phyloP scores from a whole-genome alignment of 495 filamentous ascomycete genomes.

The Letharia columbiana region DNA sequence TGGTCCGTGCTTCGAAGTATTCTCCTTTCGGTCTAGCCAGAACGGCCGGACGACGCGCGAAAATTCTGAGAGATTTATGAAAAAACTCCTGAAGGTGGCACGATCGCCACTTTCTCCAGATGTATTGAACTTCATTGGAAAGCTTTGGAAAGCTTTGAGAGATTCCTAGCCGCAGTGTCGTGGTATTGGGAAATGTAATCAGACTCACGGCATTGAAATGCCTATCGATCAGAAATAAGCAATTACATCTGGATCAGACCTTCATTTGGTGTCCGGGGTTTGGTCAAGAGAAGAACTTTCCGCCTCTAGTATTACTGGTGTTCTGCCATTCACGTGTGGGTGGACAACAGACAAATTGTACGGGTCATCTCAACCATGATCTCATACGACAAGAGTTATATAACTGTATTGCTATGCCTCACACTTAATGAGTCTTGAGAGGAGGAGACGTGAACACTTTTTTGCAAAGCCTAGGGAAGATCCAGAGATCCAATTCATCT shows the following conservation, averaged over 20 bases:
- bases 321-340: background rate
- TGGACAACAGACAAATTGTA: background rate
- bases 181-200: background rate
- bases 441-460: background rate
- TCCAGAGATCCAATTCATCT: constrained; percentile 12
- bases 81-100: background rate
- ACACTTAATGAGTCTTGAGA: background rate
- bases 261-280: background rate
- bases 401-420: constrained; percentile 1
- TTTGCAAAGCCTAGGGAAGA: constrained; percentile 1
- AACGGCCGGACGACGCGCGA: background rate
- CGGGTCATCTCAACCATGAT: background rate
- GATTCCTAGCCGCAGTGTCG: background rate
- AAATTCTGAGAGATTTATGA: background rate
- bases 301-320: background rate
- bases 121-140: background rate
- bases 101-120: background rate
- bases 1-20: constrained; percentile 6
- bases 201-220: background rate
- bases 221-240: background rate
- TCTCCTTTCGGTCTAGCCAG: background rate
- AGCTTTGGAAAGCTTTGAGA: background rate
- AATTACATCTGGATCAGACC: background rate
- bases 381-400: background rate
- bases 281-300: background rate